A percentile compares a stretch with the other conserved stretches of the same genome.
These are phyloP conservation scores for Rhodotorula sp. DNA, from an alignment of 1,284 basidiomycete genomes.

Conservation along the genomic window DNA sequence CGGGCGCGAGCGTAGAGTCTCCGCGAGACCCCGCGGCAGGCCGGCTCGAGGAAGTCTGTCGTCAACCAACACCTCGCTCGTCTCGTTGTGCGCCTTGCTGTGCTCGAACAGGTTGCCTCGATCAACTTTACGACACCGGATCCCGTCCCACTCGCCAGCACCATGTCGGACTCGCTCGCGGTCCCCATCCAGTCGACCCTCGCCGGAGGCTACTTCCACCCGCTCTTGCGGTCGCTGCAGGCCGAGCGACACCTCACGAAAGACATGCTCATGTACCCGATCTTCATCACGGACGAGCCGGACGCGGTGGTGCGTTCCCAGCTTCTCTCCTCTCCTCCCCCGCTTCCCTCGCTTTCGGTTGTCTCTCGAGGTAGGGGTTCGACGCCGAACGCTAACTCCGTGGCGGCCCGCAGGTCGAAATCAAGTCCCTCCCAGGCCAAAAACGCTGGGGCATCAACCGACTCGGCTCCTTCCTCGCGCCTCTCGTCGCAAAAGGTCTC, in stretches of 20 bases:
- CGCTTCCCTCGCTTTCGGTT: neutral
- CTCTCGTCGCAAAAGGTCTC: slow-evolving; percentile 85
- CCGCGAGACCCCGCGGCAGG: neutral
- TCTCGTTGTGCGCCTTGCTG: neutral
- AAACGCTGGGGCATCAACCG: slow-evolving; percentile 91
- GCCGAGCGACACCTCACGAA: slow-evolving; percentile 44
- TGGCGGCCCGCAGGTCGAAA: slow-evolving; percentile 54
- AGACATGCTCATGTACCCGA: slow-evolving; percentile 92
- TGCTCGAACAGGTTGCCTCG: neutral
- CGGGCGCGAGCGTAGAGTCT: neutral
- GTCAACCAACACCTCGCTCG: neutral
- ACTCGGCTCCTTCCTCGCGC: slow-evolving; percentile 80
- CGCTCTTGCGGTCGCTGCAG: slow-evolving; percentile 81
- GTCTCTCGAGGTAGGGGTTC: no score
- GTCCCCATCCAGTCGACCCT: slow-evolving; percentile 61
- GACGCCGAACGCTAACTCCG: neutral
- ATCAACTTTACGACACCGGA: neutral
- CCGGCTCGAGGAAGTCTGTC: neutral
- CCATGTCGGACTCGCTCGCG: neutral
- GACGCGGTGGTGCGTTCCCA: slow-evolving; percentile 58
- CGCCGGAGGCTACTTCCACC: slow-evolving; percentile 89
- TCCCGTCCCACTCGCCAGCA: neutral
- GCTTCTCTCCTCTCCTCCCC: neutral
- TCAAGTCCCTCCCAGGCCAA: slow-evolving; percentile 77
- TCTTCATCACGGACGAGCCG: slow-evolving; percentile 91